These are phyloP conservation scores for Zancudomyces culisetae DNA, from an alignment of 371 early-diverging fungal genomes.

Conservation along the genomic window DNA sequence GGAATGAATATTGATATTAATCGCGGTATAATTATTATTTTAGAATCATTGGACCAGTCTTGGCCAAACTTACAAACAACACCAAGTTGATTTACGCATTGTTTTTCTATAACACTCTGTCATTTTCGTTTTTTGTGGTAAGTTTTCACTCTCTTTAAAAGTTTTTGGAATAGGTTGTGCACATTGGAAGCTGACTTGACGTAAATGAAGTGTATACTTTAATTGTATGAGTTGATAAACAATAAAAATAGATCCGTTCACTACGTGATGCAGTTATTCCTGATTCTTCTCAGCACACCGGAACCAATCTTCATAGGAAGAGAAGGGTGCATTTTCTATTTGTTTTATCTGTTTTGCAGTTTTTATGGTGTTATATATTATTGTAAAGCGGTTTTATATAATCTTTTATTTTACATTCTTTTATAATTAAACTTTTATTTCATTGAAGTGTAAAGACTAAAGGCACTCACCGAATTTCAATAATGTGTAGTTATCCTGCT, in stretches of 20 bases:
- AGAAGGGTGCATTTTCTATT: constrained; percentile 77
- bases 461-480: too few relatives aligned
- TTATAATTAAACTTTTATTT: too few relatives aligned
- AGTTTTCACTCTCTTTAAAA: too few relatives aligned
- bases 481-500: too few relatives aligned
- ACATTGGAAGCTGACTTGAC: too few relatives aligned
- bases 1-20: too few relatives aligned
- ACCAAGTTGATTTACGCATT: constrained; percentile 35
- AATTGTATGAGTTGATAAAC: not conserved
- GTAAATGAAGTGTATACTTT: too few relatives aligned
- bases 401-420: too few relatives aligned
- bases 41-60: constrained; percentile 29
- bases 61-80: constrained; percentile 15
- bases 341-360: constrained; percentile 60
- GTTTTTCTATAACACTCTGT: constrained; percentile 55
- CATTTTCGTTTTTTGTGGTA: constrained; percentile 70
- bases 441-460: too few relatives aligned
- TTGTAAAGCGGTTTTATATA: too few relatives aligned
- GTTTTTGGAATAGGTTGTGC: too few relatives aligned
- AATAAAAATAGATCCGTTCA: constrained; percentile 36
- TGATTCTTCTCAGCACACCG: constrained; percentile 48
- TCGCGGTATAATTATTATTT: constrained; percentile 13
- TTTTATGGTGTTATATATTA: constrained; percentile 60
- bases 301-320: constrained; percentile 52
- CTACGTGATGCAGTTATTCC: constrained; percentile 78